Base-by-base conservation (phyloP, 2,329 filamentous ascomycete genomes). In the Mycogone perniciosa region DNA sequence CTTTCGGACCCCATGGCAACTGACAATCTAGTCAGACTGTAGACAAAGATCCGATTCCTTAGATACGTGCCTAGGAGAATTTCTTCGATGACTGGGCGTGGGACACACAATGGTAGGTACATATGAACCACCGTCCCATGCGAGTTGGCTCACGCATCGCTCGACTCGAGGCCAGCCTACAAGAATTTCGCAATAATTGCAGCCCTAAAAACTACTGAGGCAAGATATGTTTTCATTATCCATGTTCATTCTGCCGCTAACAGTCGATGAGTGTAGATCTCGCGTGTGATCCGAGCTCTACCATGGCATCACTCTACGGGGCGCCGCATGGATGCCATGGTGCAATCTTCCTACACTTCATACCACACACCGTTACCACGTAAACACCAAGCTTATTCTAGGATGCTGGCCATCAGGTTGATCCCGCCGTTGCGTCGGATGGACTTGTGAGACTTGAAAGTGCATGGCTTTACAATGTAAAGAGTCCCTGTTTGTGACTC, bases 341-440 rank as follows among this genome's bases (percentile, higher is more conserved):
- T 39, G 6, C 44, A 44, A 20, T 20, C 20, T 20, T 20, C 20
- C 20, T 20, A 20, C 20, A 20, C 20, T 68, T 4, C 66, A 69
- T 44, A 60, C 61, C 49, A 63, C 67, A 64, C 52, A 61, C 64
- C 1, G 66, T 1, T 69, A 67, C 39, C 50, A 56, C n/a, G 58
- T 61, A 38, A 60, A 64, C 46, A 57, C 65, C 40, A 63, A 64
- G 5, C 39, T 64, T 0, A 47, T 67, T 26, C 51, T 59, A n/a
- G 64, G 62, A 20, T 2, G 39, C 55, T 6, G 64, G 60, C 5
- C 53, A 64, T 44, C 64, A 62, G n/a, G 58, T 56, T 8, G 55
- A 66, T 34, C 46, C 59, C 5, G 54, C 51, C 2, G 53, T 56
- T n/a, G 57, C 64, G 4, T 60, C 63, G 11, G 64, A 64, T 31